Conservation (phyloP, 768 basidiomycete genomes). For the Calvatia gigantea region DNA sequence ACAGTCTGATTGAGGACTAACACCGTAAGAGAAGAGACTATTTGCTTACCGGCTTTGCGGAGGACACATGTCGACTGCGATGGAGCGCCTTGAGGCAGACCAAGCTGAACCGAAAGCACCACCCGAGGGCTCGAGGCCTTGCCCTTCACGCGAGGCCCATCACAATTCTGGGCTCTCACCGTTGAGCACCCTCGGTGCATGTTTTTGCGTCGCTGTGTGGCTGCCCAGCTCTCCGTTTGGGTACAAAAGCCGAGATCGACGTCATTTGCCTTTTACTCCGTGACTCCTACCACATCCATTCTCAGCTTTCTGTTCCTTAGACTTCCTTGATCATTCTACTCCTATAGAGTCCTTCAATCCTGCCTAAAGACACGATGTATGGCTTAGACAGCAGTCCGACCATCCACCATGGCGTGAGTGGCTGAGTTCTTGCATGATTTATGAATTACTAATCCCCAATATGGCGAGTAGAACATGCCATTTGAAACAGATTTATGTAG, state of each 20-base stretch:
- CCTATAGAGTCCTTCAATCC: neutral
- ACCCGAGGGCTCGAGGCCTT: neutral
- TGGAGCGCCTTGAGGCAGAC: neutral
- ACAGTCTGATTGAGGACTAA: neutral
- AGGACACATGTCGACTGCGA: neutral
- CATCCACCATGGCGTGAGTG: neutral
- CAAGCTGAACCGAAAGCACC: neutral
- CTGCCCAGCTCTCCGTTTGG: neutral
- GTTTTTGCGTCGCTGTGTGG: neutral
- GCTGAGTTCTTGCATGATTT: neutral
- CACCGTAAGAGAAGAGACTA: neutral
- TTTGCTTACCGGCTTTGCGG: neutral
- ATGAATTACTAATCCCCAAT: neutral
- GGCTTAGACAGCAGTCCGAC: neutral
- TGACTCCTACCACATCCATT: neutral
- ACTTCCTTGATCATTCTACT: neutral
- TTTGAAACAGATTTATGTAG: slow-evolving; percentile 50
- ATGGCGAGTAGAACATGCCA: slow-evolving; percentile 1
- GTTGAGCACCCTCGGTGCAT: neutral
- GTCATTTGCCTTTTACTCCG: neutral
- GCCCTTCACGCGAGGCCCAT: neutral
- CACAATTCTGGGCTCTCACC: neutral
- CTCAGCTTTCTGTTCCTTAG: neutral
- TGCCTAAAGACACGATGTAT: neutral
- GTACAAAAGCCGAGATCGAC: slow-evolving; percentile 4